Conservation (phyloP, 768 basidiomycete species). For the Albatrellus ellisii region DNA sequence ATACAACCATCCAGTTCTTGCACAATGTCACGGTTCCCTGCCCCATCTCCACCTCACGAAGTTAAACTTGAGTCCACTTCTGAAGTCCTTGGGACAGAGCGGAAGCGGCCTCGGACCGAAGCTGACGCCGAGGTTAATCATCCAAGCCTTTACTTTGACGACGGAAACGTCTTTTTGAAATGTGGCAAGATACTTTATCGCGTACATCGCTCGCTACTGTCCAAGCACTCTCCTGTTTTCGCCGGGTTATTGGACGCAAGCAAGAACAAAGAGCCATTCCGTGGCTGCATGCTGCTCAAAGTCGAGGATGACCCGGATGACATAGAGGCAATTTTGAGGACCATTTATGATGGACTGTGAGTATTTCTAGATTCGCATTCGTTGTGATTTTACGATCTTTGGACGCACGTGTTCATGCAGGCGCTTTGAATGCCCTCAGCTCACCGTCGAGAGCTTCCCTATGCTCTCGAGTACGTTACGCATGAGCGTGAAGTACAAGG, state of each 20-base stretch:
- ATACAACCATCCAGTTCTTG: too few species aligned
- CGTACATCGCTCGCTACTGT: constrained; percentile 7
- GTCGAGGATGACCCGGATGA: constrained; percentile 10
- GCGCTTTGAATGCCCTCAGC: constrained; percentile 11
- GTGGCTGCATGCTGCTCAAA: constrained; percentile 1
- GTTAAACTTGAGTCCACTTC: background rate
- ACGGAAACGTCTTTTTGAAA: constrained; percentile 9
- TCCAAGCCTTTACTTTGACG: constrained; percentile 10
- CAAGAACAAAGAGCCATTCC: background rate
- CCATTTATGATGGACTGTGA: constrained; percentile 12
- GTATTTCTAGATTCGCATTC: background rate
- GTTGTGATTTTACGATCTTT: background rate
- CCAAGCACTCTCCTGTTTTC: constrained; percentile 10
- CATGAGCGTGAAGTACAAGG: constrained; percentile 9
- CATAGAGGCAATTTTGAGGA: constrained; percentile 7
- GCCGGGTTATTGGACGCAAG: background rate
- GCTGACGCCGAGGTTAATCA: constrained; percentile 3
- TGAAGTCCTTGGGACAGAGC: background rate
- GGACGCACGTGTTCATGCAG: too few species aligned
- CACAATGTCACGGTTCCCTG: background rate
- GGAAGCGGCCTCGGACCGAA: constrained; percentile 2
- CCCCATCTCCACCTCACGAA: background rate
- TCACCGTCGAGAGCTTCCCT: constrained; percentile 14
- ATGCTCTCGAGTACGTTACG: constrained; percentile 4
- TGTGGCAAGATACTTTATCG: constrained; percentile 5